Evolutionary conservation across 306 rosid species (phyloP), one percentile per base, ranked within the genome.

Genomic region (Rosa chinensis): DNA sequence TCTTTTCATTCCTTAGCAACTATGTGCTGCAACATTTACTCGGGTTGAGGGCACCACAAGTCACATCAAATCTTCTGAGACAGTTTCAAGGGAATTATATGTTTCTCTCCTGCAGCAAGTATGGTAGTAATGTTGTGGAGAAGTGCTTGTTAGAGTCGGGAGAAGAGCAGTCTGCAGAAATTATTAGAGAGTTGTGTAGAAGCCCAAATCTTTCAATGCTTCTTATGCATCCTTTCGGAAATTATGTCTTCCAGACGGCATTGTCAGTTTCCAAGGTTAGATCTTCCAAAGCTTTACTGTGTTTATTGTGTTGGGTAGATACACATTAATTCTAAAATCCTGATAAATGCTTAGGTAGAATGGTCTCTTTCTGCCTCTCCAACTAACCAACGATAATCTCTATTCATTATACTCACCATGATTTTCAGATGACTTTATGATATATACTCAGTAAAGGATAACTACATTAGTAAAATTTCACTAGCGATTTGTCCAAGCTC

Each of bases 81-180:
- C 56, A 78, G 73, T 92, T 92, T 74, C 32, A 73, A 70, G 89
- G 90, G 53, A 59, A 39, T 1, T 88, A 80, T 50, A 5, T 79
- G 35, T 48, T 52, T 82, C 89, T 92, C 70, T 81, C 97, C 20
- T 70, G 83, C 78, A 84, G 82, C 72, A 92, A 92, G 58, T 92
- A 58, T 68, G 95, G 91, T 14, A 92, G 97, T 64, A 87, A 89
- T 84, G 97, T 92, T n/a, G 95, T 92, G 83, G 92, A 90, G 82
- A 90, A 79, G 83, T 83, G 92, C 86, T 69, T 90, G 43, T 58
- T 11, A 11, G 85, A 81, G 18, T 68, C 89, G 0, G 87, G 67
- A 49, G 83, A 77, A 48, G 50, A 14, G n/a, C 63, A 80, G 16
- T 72, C 84, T 23, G 17, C 43, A 0, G 17, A 5, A 20, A 83